Conservation (phyloP, 257 asterid genomes). For the Jasminum sambac region DNA sequence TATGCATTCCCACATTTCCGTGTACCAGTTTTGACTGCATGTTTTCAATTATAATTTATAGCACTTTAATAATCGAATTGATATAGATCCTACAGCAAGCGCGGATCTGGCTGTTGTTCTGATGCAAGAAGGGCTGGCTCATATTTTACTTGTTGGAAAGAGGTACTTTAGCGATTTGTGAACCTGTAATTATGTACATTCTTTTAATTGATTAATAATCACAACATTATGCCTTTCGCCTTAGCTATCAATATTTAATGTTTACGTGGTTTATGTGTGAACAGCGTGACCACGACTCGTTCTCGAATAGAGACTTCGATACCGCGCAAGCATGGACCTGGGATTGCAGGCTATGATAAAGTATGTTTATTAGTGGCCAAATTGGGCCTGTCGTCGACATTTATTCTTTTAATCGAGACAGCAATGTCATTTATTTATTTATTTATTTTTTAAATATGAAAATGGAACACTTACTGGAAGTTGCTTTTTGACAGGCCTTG, state of each 20-base stretch:
- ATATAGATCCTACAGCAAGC: constrained; percentile 83
- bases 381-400: neutral
- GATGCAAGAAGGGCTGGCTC: constrained; percentile 96
- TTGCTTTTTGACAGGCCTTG: constrained; percentile 65
- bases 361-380: constrained; percentile 37
- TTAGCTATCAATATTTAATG: constrained; percentile 10
- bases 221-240: neutral
- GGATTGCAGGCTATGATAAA: constrained; percentile 89
- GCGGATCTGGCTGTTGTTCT: constrained; percentile 92
- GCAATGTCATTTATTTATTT: no score
- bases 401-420: neutral
- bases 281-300: constrained; percentile 83
- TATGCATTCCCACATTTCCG: neutral
- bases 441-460: constrained; percentile 3
- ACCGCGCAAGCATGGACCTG: constrained; percentile 98
- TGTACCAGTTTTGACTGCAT: constrained; percentile 4
- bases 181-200: neutral
- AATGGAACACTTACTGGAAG: constrained; percentile 15
- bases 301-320: constrained; percentile 88
- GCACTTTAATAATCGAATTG: constrained; percentile 27
- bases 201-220: constrained; percentile 18
- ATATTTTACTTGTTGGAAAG: constrained; percentile 84
- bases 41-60: constrained; percentile 35
- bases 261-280: constrained; percentile 26
- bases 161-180: constrained; percentile 44